Percentiles rank a stretch among this genome's conserved stretches.
Evolutionary conservation across 2,329 filamentous ascomycete genomes (phyloP).

Genomic region (Plectosphaerella plurivora): DNA sequence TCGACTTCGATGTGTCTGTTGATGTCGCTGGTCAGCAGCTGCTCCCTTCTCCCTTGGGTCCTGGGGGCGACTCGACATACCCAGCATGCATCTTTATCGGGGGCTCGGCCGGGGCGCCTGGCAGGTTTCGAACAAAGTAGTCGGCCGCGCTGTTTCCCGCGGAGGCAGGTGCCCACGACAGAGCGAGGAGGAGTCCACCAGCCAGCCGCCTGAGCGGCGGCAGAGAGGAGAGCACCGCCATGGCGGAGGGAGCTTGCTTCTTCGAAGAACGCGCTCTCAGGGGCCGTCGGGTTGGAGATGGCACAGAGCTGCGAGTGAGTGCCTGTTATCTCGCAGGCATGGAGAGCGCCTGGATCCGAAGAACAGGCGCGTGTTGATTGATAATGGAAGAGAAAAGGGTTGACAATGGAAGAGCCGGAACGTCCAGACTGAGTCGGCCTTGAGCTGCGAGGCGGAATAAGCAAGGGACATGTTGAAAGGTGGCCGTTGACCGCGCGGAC

Average conservation of each 20-base stretch:
- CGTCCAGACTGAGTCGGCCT: too few species aligned
- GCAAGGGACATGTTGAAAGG: background rate
- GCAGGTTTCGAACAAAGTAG: conserved; percentile 83
- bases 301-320: too few species aligned
- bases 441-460: too few species aligned
- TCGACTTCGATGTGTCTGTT: conserved; percentile 85
- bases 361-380: background rate
- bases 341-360: too few species aligned
- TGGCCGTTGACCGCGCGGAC: background rate
- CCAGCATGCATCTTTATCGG: conserved; percentile 97
- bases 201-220: conserved; percentile 17
- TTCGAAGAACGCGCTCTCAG: too few species aligned
- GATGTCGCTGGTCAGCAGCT: conserved; percentile 8
- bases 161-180: conserved; percentile 36
- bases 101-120: conserved; percentile 72
- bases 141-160: conserved; percentile 51
- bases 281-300: too few species aligned
- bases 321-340: too few species aligned
- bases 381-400: background rate
- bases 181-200: conserved; percentile 25
- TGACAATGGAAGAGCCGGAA: background rate
- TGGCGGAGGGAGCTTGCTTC: conserved; percentile 2
- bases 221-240: conserved; percentile 14
- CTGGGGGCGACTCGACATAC: conserved; percentile 45
- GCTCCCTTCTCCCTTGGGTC: conserved; percentile 6